These are phyloP conservation scores for Prunus padus DNA, from an alignment of 306 rosid species.

Conservation along the genomic window DNA sequence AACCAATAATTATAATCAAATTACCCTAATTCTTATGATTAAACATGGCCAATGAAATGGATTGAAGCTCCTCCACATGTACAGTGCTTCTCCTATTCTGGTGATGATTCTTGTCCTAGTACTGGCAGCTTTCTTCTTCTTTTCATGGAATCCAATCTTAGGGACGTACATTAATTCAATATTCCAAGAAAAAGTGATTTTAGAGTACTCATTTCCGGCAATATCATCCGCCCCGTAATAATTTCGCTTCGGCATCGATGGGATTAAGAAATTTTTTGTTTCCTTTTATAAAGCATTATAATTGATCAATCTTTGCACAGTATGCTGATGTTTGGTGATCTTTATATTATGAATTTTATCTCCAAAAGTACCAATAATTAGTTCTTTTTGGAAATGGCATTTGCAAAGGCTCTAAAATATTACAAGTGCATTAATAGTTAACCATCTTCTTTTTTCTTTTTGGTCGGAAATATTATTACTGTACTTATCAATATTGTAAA, in stretches of 20 bases:
- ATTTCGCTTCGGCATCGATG: not conserved
- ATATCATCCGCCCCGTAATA: not conserved
- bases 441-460: too few relatives aligned
- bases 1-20: too few relatives aligned
- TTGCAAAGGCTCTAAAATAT: not conserved
- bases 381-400: slow-evolving; percentile 11
- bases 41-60: not conserved
- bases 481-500: not conserved
- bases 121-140: not conserved
- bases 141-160: not conserved
- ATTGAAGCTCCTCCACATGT: too few relatives aligned
- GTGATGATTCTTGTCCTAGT: too few relatives aligned
- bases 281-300: slow-evolving; percentile 7
- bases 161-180: not conserved
- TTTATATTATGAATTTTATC: slow-evolving; percentile 1
- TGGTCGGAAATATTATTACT: slow-evolving; percentile 1
- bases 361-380: slow-evolving; percentile 25
- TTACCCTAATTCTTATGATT: not conserved
- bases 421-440: too few relatives aligned
- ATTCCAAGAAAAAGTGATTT: not conserved
- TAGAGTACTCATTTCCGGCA: not conserved
- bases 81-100: not conserved
- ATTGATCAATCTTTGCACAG: not conserved
- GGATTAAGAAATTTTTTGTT: not conserved
- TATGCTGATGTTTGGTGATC: not conserved